These are phyloP conservation scores for Colletotrichum falcatum DNA, from an alignment of 2,329 filamentous ascomycete species.

Conservation along the genomic window DNA sequence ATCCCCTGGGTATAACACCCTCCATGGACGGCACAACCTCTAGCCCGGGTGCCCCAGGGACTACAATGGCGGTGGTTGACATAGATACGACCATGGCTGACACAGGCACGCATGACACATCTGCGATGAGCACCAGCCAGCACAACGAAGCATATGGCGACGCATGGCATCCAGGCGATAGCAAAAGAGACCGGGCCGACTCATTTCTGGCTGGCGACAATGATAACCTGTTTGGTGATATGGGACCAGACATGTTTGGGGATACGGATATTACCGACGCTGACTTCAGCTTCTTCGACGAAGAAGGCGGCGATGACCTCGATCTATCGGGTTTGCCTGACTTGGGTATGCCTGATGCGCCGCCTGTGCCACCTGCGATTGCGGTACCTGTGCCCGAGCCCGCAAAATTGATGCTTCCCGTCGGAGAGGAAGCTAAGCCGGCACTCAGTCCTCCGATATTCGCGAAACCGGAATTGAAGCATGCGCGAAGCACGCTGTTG, in stretches of 20 bases:
- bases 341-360: constrained; percentile 42
- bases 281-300: constrained; percentile 88
- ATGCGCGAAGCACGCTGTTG: constrained; percentile 65
- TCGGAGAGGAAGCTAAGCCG: constrained; percentile 33
- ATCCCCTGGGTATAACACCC: constrained; percentile 64
- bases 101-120: constrained; percentile 43
- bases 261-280: constrained; percentile 82
- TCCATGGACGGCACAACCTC: constrained; percentile 67
- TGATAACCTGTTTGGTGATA: constrained; percentile 75
- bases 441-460: constrained; percentile 53
- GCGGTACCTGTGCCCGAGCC: constrained; percentile 36
- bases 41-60: constrained; percentile 64
- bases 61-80: constrained; percentile 46
- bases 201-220: constrained; percentile 59
- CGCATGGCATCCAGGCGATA: constrained; percentile 57
- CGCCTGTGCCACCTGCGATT: constrained; percentile 13
- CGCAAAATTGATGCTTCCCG: constrained; percentile 38
- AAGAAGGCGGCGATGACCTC: constrained; percentile 60
- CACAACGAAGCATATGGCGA: constrained; percentile 49
- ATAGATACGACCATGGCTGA: constrained; percentile 50
- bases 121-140: constrained; percentile 46
- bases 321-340: constrained; percentile 50
- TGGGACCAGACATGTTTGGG: constrained; percentile 78
- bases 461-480: constrained; percentile 69
- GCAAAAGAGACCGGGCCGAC: constrained; percentile 59